Conservation (phyloP, 1,284 basidiomycete genomes). For the Leccinum subrobustum region DNA sequence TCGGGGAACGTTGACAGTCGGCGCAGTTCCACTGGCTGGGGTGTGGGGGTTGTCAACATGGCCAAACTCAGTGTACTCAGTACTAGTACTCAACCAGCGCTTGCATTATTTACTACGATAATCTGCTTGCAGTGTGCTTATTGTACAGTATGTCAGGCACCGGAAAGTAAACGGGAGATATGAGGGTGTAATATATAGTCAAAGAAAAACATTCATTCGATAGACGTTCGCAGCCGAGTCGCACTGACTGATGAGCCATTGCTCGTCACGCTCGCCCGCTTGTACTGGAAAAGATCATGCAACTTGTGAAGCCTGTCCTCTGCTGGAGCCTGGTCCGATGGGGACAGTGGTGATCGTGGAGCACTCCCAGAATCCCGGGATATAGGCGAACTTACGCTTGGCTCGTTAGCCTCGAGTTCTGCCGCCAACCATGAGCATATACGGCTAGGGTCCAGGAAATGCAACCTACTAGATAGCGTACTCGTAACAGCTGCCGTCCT, state of each 20-base stretch:
- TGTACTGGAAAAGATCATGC: conserved; percentile 80
- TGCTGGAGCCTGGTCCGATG: conserved; percentile 35
- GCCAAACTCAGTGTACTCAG: conserved; percentile 28
- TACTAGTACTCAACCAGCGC: conserved; percentile 7
- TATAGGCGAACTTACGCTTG: conserved; percentile 29
- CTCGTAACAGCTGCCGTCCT: conserved; percentile 72
- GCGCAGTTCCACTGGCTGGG: background rate
- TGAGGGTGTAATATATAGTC: conserved; percentile 20
- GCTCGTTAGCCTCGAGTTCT: conserved; percentile 68
- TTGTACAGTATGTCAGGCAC: conserved; percentile 33
- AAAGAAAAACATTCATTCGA: conserved; percentile 24
- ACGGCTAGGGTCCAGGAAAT: conserved; percentile 4
- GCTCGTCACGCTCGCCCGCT: conserved; percentile 63
- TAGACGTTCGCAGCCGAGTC: conserved; percentile 14
- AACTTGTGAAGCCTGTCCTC: conserved; percentile 70
- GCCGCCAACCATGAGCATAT: conserved; percentile 16
- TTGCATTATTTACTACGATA: conserved; percentile 24
- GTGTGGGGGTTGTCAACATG: conserved; percentile 23
- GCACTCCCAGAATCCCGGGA: conserved; percentile 24
- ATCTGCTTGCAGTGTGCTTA: conserved; percentile 22
- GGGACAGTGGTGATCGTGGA: conserved; percentile 31
- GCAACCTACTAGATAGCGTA: conserved; percentile 68
- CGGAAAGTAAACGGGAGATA: conserved; percentile 21
- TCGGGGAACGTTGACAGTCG: background rate
- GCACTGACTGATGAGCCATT: conserved; percentile 50